Base-by-base conservation (phyloP, 495 filamentous ascomycete genomes). In the Annulohypoxylon maeteangense region DNA sequence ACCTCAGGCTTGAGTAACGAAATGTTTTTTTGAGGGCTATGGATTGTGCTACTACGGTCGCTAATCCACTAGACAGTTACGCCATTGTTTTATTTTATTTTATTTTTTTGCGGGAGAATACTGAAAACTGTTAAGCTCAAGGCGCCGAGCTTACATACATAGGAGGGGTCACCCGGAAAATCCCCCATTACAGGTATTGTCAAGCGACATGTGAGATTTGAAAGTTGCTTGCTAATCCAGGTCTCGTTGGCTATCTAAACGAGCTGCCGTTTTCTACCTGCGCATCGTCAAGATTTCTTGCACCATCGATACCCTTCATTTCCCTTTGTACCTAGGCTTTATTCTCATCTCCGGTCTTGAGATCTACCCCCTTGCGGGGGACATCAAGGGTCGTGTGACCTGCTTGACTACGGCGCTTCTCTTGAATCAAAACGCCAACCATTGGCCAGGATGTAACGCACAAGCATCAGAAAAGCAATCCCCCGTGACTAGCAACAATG, bases 311-410 rank as follows among this genome's bases (percentile, higher is more conserved):
- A 44, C 51, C 29, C 45, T 42, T 58, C 32, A 58, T 54, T 68
- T 54, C 38, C 54, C 20, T 62, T 73, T 68, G 31, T 57, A 68
- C n/a, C n/a, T n/a, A n/a, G n/a, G 70, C 7, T 44, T 62, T 7
- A 61, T 70, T 67, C 71, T 71, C 67, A 61, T 67, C 44, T 70
- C 67, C 62, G 67, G 53, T 44, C 10, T 69, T 44, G 20, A 70
- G 71, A 74, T 74, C 71, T 74, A 22, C 63, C 36, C 27, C 36
- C 31, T 67, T 70, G 71, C 71, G 71, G 71, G 71, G 71, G 59
- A 23, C 18, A 12, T 57, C 25, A 1, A 54, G 31, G 66, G 71
- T 74, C 71, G 71, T 74, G 62, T 74, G 67, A 74, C 67, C 67
- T 74, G 27, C 51, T 64, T 16, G 56, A 57, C 50, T 63, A 67